Conservation (phyloP, 352 stramenopile species). For the Phytophthora fragariae region DNA sequence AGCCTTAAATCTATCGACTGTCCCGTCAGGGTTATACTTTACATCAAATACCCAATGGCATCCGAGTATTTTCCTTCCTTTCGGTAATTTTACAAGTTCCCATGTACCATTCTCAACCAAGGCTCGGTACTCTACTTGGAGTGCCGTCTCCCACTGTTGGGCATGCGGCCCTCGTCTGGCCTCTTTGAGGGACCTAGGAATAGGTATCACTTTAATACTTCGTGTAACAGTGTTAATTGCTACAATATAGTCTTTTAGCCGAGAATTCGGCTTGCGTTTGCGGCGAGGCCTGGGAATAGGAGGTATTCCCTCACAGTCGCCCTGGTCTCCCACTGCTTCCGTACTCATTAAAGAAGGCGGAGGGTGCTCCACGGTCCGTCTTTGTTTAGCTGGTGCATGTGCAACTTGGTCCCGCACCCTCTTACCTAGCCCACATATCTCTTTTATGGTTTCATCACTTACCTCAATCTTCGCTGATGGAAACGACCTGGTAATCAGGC, state of each 20-base stretch:
- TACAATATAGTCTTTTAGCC: background rate
- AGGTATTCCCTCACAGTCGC: background rate
- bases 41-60: no score
- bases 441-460: background rate
- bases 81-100: no score
- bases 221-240: background rate
- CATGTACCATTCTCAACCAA: no score
- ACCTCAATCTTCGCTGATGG: background rate
- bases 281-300: background rate
- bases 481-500: constrained; percentile 4
- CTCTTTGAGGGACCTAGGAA: no score
- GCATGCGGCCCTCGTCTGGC: no score
- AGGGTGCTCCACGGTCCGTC: background rate
- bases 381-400: background rate
- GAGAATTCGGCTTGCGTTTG: background rate
- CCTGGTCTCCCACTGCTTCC: background rate
- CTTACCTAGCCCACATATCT: background rate
- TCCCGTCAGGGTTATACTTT: no score
- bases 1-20: no score
- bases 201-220: background rate
- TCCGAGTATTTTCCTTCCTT: no score
- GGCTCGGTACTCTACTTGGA: no score
- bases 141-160: no score
- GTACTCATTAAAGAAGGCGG: background rate
- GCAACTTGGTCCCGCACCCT: background rate